Base-by-base conservation (phyloP, 2,329 filamentous ascomycete species). In the Helicocarpus griseus region DNA sequence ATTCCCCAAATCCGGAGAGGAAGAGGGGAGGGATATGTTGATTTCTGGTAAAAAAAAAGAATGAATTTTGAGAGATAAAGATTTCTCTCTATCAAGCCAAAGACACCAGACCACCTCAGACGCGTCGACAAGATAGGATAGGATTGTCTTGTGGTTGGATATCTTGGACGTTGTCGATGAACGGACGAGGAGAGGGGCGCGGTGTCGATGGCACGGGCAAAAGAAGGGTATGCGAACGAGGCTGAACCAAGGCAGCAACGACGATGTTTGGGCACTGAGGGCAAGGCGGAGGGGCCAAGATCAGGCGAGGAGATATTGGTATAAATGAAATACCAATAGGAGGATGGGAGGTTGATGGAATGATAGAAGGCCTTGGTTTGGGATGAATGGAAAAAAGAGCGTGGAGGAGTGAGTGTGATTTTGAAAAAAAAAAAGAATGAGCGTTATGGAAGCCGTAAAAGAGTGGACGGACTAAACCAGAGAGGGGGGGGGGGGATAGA, bases 391-490 rank as follows among this genome's bases (percentile, higher is more conserved):
- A n/a, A 69, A 65, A 31, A 28, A 46, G 45, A 38, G 44, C 11
- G 35, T 24, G 33, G 41, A 50, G 41, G 28, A 28, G 8, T 31
- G 29, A 2, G 29, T 8, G 29, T 7, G 2, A 26, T 14, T 17
- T 3, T 22, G 8, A 40, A 22, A 22, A 4, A 40, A 21, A 11
- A 43, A 54, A 56, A 48, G 44, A 57, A 49, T 29, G 54, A 54
- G 36, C 17, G 52, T 50, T 29, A 28, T 67, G 68, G 67, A 63
- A 65, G 70, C 72, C 72, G 71, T 74, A 65, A 77, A 76, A 65
- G 73, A 77, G 73, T 75, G 53, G 70, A 73, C 74, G 73, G 69
- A 69, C 59, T 66, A 60, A 69, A 66, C 66, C 62, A 65, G 53
- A 56, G 49, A 58, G 44, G 56, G 60, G 58, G 26, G 29, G 36